Conservation (phyloP, 257 asterid genomes). For the Solanum bukasovii region DNA sequence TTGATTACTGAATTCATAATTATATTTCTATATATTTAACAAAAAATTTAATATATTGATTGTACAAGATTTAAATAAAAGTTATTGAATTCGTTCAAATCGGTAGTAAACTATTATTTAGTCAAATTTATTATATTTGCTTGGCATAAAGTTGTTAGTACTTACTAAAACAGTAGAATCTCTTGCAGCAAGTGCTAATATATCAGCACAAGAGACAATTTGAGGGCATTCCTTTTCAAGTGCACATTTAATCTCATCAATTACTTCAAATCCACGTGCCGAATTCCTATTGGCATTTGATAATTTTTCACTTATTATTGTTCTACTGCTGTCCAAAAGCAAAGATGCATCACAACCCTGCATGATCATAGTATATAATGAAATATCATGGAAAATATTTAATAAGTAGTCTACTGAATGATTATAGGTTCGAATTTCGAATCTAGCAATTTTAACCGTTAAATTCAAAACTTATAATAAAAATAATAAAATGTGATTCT, state of each 20-base stretch:
- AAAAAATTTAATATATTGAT: neutral
- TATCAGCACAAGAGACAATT: conserved; percentile 45
- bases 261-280: conserved; percentile 35
- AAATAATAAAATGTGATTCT: neutral
- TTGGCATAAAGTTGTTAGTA: neutral
- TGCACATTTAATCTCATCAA: conserved; percentile 30
- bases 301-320: conserved; percentile 25
- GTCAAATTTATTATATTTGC: neutral
- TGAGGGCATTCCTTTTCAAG: conserved; percentile 35
- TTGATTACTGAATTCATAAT: neutral
- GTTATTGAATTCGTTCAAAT: neutral
- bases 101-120: too few species aligned
- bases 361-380: neutral
- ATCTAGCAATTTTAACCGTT: neutral
- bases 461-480: too few species aligned
- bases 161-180: conserved; percentile 39
- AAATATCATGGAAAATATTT: neutral
- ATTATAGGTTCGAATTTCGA: neutral
- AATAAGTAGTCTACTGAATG: neutral
- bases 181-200: conserved; percentile 36
- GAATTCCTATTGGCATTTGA: conserved; percentile 42
- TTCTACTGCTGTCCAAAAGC: conserved; percentile 25
- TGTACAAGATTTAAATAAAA: neutral
- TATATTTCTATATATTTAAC: neutral
- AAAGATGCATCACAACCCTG: conserved; percentile 58